Percentiles rank a stretch among this genome's conserved stretches.
phyloP scores from a whole-genome alignment of 2,329 filamentous ascomycete species.

The Mycosphaerella sp. region DNA sequence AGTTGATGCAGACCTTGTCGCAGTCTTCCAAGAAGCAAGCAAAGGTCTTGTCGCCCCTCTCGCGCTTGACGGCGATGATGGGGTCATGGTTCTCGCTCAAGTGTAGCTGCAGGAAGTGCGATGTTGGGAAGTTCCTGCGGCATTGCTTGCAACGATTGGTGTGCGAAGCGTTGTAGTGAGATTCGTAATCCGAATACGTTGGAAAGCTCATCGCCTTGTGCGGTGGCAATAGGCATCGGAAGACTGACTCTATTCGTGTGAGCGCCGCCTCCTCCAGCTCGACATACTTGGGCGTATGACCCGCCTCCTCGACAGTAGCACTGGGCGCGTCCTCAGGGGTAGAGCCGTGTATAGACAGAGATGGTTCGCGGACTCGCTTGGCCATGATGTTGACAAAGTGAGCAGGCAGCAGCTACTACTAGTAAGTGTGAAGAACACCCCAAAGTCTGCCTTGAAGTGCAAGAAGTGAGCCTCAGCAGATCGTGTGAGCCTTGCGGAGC shows the following conservation, averaged over 20 bases:
- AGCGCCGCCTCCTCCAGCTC: constrained; percentile 47
- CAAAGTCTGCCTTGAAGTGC: not conserved
- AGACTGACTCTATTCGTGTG: constrained; percentile 40
- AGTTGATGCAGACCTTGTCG: constrained; percentile 73
- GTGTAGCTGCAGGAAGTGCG: constrained; percentile 72
- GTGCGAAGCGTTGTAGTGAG: constrained; percentile 76
- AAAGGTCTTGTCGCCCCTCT: constrained; percentile 83
- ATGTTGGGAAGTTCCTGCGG: constrained; percentile 77
- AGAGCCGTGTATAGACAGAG: constrained; percentile 38
- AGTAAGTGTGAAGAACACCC: not conserved
- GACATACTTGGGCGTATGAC: constrained; percentile 38
- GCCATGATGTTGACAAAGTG: constrained; percentile 2
- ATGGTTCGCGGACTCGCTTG: constrained; percentile 9
- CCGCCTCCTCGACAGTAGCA: constrained; percentile 1
- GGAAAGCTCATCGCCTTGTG: constrained; percentile 67
- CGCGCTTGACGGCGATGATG: constrained; percentile 62
- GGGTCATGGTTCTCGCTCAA: constrained; percentile 90
- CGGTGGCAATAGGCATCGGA: constrained; percentile 76
- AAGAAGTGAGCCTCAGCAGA: not conserved
- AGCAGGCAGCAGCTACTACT: not conserved
- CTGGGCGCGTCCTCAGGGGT: constrained; percentile 30
- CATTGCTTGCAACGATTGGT: constrained; percentile 81
- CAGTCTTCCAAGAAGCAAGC: constrained; percentile 87
- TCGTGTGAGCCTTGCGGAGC: no score
- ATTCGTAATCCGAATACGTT: constrained; percentile 74